A percentile compares a stretch with the other conserved stretches of the same genome.
phyloP scores from a whole-genome alignment of 2,329 filamentous ascomycete species.

The Trichoderma atroviride region DNA sequence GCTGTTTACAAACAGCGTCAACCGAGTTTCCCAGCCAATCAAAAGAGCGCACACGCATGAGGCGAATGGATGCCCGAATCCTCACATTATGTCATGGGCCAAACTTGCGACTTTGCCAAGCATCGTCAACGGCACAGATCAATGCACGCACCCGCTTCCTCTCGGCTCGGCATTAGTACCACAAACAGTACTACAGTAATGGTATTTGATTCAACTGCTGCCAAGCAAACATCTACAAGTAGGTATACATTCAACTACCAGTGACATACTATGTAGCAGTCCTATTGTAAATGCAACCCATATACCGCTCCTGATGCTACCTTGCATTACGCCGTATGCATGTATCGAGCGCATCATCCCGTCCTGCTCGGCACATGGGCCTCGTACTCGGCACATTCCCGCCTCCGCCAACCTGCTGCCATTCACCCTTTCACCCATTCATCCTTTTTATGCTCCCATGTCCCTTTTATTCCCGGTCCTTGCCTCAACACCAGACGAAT shows the following conservation, averaged over 20 bases:
- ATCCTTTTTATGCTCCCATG: background rate
- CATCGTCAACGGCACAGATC: background rate
- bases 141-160: background rate
- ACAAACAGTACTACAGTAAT: background rate
- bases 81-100: background rate
- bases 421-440: constrained; percentile 21
- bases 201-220: background rate
- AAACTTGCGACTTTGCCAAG: background rate
- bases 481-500: background rate
- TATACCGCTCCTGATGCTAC: background rate
- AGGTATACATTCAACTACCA: background rate
- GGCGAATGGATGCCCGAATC: background rate
- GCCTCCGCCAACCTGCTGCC: background rate
- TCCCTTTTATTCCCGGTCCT: background rate
- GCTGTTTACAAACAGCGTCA: background rate
- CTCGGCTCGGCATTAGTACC: background rate
- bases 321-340: background rate
- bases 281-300: background rate
- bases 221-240: background rate
- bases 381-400: constrained; percentile 17
- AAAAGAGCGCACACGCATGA: background rate
- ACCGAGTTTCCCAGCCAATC: background rate
- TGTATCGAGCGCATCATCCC: background rate
- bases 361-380: background rate
- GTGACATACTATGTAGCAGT: background rate